Conservation (phyloP, 1,284 basidiomycete genomes). For the Marasmius tenuissimus region DNA sequence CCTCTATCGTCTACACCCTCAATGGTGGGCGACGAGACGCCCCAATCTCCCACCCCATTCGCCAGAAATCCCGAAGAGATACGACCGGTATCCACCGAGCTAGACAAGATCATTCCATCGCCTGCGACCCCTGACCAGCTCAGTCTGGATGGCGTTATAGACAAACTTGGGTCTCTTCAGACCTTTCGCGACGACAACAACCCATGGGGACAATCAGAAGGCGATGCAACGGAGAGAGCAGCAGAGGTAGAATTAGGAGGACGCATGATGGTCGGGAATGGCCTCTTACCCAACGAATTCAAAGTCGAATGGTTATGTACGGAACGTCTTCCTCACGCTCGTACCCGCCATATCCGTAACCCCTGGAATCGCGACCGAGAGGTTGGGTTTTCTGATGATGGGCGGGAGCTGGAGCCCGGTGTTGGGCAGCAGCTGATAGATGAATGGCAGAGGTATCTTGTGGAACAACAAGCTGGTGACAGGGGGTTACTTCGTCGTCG, state of each 20-base stretch:
- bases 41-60: no score
- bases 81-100: no score
- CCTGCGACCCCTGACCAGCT: no score
- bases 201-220: no score
- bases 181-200: no score
- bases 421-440: constrained; percentile 74
- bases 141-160: no score
- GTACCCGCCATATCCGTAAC: constrained; percentile 81
- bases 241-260: not conserved
- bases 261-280: constrained; percentile 60
- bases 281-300: constrained; percentile 41
- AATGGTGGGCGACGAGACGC: no score
- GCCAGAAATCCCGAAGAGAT: no score
- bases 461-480: not conserved
- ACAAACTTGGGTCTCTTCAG: no score
- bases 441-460: constrained; percentile 60
- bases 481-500: not conserved
- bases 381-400: constrained; percentile 90
- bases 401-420: constrained; percentile 87
- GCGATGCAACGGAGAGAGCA: not conserved
- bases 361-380: constrained; percentile 93
- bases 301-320: constrained; percentile 84
- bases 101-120: no score
- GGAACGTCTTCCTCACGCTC: constrained; percentile 73
- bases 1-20: no score